A percentile compares a stretch with the other conserved stretches of the same genome.
phyloP scores from a whole-genome alignment of 2,329 filamentous ascomycete species.

The Phialophora tarda region DNA sequence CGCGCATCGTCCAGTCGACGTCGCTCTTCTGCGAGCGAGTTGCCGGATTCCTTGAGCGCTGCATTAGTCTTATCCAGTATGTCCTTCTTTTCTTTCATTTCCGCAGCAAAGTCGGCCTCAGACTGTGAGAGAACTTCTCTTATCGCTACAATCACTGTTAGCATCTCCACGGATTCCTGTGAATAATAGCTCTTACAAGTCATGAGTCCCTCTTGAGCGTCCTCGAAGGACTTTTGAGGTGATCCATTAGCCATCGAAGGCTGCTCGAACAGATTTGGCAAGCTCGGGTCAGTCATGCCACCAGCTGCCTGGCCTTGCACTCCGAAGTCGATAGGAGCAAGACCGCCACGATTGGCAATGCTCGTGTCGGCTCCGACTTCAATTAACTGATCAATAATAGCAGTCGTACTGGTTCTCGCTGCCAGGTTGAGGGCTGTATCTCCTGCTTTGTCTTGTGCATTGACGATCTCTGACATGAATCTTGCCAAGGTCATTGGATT shows the following conservation, averaged over 20 bases:
- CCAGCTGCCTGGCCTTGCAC: constrained; percentile 63
- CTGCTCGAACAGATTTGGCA: constrained; percentile 46
- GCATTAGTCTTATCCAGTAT: constrained; percentile 81
- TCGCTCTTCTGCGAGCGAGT: constrained; percentile 77
- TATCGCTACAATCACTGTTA: constrained; percentile 65
- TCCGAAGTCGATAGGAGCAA: constrained; percentile 92
- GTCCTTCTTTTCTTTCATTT: constrained; percentile 82
- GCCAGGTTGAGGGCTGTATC: constrained; percentile 96
- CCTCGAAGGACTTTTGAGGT: constrained; percentile 52
- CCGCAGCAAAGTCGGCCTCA: constrained; percentile 76
- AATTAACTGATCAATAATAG: constrained; percentile 93
- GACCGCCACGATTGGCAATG: constrained; percentile 86
- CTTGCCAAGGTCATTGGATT: constrained; percentile 77
- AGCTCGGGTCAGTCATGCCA: constrained; percentile 41
- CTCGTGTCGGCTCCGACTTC: constrained; percentile 94
- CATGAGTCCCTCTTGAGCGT: constrained; percentile 54
- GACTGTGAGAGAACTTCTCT: constrained; percentile 81
- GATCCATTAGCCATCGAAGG: constrained; percentile 44
- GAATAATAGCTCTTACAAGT: constrained; percentile 46
- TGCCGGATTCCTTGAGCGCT: constrained; percentile 78
- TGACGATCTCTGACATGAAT: constrained; percentile 97
- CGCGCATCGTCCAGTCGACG: constrained; percentile 74
- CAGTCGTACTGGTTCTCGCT: constrained; percentile 87
- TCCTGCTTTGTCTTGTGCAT: constrained; percentile 88
- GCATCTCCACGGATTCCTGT: constrained; percentile 39